Base-by-base conservation (phyloP, 306 rosid species). In the Corylus avellana region DNA sequence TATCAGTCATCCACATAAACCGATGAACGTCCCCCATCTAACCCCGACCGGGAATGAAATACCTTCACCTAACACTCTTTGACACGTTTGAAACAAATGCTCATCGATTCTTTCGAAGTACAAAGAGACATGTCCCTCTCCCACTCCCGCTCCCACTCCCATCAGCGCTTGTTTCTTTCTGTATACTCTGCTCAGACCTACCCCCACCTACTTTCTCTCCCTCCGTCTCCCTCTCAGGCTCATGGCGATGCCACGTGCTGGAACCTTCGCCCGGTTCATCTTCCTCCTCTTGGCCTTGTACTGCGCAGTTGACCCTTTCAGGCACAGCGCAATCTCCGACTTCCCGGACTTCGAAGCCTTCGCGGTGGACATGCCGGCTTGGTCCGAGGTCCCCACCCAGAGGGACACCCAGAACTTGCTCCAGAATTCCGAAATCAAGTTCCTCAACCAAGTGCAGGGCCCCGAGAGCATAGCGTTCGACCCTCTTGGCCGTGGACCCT, bases 381-480 rank as follows among this genome's bases (percentile, higher is more conserved):
- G 92, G 96, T 91, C 97, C 5, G 55, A 70, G 51, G 13, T 95
- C 44, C 98, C 98, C 0, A 27, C 63, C 0, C 91, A 89, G 2
- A 84, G 29, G 67, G 98, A 95, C 81, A 16, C 17, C 10, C 69
- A 91, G 2, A 95, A 91, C 53, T 78, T 89, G 89, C 81, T 95
- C 76, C 98, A 91, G 64, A 95, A 85, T 9, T 90, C 98, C 7
- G 94, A 89, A 85, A 67, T 95, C 49, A 91, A 79, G 92, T 95
- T 95, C 56, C 50, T 83, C 72, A 91, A 92, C 81, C 84, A 92
- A 68, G 82, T 95, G 7, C 97, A 87, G 59, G 98, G 98, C 49
- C 98, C 98, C 2, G 98, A 95, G 86, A 95, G 98, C 66, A 47
- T 95, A 70, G 92, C 82, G 8, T 95, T 95, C 53, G 98, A 95